These are phyloP conservation scores for Aschersonia sp. DNA, from an alignment of 2,329 filamentous ascomycete species.

Conservation along the genomic window DNA sequence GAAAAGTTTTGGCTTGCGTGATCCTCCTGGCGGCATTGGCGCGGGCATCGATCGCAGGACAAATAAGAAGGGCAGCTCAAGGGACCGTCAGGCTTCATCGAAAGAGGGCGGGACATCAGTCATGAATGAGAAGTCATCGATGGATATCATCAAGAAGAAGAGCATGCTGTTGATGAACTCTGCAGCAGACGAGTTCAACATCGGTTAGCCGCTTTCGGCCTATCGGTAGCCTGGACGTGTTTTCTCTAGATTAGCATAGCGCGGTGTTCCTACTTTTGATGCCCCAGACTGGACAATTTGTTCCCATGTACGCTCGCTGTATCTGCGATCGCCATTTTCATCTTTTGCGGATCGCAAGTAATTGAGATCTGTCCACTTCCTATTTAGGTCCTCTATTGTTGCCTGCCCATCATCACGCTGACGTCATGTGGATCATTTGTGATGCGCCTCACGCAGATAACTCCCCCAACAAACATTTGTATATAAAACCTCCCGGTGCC, in stretches of 20 bases:
- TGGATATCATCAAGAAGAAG: slow-evolving; percentile 40
- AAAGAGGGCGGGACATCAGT: slow-evolving; percentile 5
- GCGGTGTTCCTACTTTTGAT: too few species aligned
- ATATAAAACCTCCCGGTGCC: too few species aligned
- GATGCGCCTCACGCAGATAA: neutral
- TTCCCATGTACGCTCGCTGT: too few species aligned
- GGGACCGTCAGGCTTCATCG: slow-evolving; percentile 7
- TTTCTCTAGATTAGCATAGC: neutral
- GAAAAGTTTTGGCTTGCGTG: slow-evolving; percentile 82
- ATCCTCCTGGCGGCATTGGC: slow-evolving; percentile 73
- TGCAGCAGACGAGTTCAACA: slow-evolving; percentile 51
- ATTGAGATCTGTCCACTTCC: too few species aligned
- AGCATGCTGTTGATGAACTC: slow-evolving; percentile 52
- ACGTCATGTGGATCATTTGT: slow-evolving; percentile 4
- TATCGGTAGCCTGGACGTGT: neutral
- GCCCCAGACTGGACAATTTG: too few species aligned
- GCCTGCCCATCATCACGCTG: neutral
- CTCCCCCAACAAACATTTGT: too few species aligned
- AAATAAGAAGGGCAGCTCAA: slow-evolving; percentile 17
- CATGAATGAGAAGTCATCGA: slow-evolving; percentile 16
- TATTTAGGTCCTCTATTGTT: too few species aligned
- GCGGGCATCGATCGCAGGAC: slow-evolving; percentile 34
- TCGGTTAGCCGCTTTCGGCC: slow-evolving; percentile 30
- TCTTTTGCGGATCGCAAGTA: too few species aligned
- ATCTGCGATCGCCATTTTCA: too few species aligned